Evolutionary conservation across 2,329 filamentous ascomycete genomes (phyloP), one percentile per base, ranked within the genome.

Genomic region (Lecanicillium sp.): DNA sequence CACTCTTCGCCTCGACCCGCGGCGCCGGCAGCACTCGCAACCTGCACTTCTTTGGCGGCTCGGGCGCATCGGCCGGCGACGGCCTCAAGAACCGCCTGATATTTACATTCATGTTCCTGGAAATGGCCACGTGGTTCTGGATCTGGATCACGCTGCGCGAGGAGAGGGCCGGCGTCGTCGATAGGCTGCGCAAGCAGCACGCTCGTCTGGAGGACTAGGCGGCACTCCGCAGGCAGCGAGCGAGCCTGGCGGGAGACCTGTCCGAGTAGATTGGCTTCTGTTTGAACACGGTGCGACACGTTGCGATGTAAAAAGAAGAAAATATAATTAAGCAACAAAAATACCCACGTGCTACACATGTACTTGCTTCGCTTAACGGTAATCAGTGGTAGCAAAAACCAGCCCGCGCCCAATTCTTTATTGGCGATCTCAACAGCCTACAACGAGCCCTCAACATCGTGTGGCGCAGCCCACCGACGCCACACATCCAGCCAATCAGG

Each of bases 121-220:
- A 96, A 67, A 77, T 87, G 58, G 69, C 87, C 48, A 74, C 75
- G 44, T 95, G 88, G 87, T 88, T 94, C 60, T 95, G 88, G 88
- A 79, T 77, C 17, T 87, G 79, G 71, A 70, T 81, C 20, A 83
- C 77, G 4, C 58, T 87, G 50, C 68, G 77, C 37, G 83, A 87
- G 52, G 83, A 87, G 65, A 54, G 64, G n/a, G 46, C 51, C 4
- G 61, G 57, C 15, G 53, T 74, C 3, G 42, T 66, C 9, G 51
- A 52, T 7, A 62, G 60, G 45, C 65, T 67, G 54, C 56, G 54
- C 17, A 57, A 53, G 46, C 56, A 44, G 37, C 39, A 44, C 20
- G 43, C 39, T 6, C 38, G 54, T 32, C 38, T n/a, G n/a, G n/a
- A 39, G 10, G 31, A 39, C 18, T 20, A 40, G 29, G 36, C 25